Conservation (phyloP, 331 rosid species). For the Malus hybrid region DNA sequence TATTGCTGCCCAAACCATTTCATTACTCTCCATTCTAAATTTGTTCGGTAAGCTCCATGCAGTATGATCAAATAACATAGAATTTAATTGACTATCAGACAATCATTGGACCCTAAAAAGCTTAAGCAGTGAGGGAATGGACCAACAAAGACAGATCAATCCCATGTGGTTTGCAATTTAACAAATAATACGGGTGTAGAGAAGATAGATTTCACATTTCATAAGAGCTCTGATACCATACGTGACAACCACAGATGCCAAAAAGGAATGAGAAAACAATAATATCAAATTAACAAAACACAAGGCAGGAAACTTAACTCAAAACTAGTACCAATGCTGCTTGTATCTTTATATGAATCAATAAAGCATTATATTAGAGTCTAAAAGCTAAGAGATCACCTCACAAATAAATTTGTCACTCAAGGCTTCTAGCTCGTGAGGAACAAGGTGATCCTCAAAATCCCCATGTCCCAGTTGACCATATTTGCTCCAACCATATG, state of each 20-base stretch:
- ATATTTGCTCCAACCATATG: constrained; percentile 94
- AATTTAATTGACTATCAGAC: too few relatives aligned
- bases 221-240: neutral
- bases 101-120: too few relatives aligned
- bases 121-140: too few relatives aligned
- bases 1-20: neutral
- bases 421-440: constrained; percentile 66
- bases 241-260: neutral
- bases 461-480: constrained; percentile 97
- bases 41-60: neutral
- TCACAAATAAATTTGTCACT: constrained; percentile 41
- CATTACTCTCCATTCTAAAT: neutral
- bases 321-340: neutral
- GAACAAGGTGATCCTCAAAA: constrained; percentile 78
- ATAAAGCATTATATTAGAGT: neutral
- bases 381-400: constrained; percentile 32
- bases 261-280: neutral
- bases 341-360: neutral
- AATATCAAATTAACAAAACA: neutral
- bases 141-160: too few relatives aligned
- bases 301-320: neutral
- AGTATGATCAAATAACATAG: neutral
- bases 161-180: too few relatives aligned
- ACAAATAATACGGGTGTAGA: too few relatives aligned
- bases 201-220: neutral